phyloP scores from a whole-genome alignment of 441 rosid genomes.

The Gossypium gossypioides region DNA sequence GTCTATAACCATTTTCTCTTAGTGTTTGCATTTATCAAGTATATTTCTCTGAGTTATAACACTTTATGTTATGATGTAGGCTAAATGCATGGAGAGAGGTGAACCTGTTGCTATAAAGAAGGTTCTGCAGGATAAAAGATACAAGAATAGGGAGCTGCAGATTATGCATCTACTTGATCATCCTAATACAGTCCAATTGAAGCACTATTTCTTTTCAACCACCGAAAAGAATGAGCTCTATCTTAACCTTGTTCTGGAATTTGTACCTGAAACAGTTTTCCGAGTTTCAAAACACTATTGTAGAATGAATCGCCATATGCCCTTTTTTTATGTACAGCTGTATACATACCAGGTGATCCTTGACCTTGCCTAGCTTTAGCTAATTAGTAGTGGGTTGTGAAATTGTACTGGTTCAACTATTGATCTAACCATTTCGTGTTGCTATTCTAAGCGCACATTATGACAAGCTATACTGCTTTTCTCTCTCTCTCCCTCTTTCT shows the following conservation, averaged over 20 bases:
- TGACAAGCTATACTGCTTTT: constrained; percentile 5
- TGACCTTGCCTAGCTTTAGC: not conserved
- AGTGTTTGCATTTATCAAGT: not conserved
- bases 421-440: not conserved
- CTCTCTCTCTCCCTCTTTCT: not conserved
- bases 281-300: constrained; percentile 57
- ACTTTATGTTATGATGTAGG: constrained; percentile 31
- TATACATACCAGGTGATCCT: constrained; percentile 62
- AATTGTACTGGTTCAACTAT: not conserved
- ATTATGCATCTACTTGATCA: constrained; percentile 60
- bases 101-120: constrained; percentile 84
- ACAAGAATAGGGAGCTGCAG: constrained; percentile 85
- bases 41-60: not conserved
- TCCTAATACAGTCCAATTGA: constrained; percentile 63
- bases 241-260: constrained; percentile 73
- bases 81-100: constrained; percentile 72
- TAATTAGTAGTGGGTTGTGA: constrained; percentile 2
- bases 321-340: constrained; percentile 56
- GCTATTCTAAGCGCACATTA: not conserved
- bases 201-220: constrained; percentile 70
- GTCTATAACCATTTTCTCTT: not conserved
- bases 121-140: constrained; percentile 86
- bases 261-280: constrained; percentile 66
- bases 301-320: constrained; percentile 57
- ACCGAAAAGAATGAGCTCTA: constrained; percentile 65